These are phyloP conservation scores for Nicotiana tabacum DNA, from an alignment of 257 asterid species.

Conservation along the genomic window DNA sequence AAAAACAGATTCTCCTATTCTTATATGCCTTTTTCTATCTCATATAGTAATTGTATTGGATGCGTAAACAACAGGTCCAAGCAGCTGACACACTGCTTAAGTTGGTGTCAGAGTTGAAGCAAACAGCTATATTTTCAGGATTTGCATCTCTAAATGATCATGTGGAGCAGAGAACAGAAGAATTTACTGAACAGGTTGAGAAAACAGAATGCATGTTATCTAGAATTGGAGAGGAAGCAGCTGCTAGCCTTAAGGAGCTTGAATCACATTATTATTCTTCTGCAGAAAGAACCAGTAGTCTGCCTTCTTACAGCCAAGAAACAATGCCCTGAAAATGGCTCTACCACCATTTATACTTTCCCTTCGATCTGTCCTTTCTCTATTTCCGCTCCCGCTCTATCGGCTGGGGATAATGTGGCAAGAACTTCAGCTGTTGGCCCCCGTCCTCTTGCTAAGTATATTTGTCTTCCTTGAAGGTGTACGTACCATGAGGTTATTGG, in stretches of 20 bases:
- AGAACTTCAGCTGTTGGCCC: not conserved
- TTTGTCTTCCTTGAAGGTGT: not conserved
- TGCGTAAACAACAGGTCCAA: conserved; percentile 53
- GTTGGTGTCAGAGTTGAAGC: conserved; percentile 88
- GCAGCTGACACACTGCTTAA: conserved; percentile 87
- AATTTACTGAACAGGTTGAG: conserved; percentile 53
- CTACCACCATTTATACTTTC: not conserved
- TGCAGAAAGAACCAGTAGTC: conserved; percentile 28
- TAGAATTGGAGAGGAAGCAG: conserved; percentile 77
- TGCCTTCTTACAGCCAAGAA: conserved; percentile 12
- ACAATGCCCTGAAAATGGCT: not conserved
- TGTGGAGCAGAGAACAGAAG: conserved; percentile 80
- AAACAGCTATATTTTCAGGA: conserved; percentile 83
- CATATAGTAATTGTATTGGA: not conserved
- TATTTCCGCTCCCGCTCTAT: too few species aligned
- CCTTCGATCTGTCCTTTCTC: not conserved
- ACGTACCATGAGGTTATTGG: not conserved
- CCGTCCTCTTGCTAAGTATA: not conserved
- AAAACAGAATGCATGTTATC: conserved; percentile 46
- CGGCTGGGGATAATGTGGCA: not conserved
- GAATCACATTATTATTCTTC: conserved; percentile 80
- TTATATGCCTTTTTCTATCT: too few species aligned
- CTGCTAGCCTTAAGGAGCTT: conserved; percentile 74
- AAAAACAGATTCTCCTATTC: not conserved
- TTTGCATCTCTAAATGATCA: conserved; percentile 83